These are phyloP conservation scores for Zygotorulaspora danielsina DNA, from an alignment of 805 yeast species.

Conservation along the genomic window DNA sequence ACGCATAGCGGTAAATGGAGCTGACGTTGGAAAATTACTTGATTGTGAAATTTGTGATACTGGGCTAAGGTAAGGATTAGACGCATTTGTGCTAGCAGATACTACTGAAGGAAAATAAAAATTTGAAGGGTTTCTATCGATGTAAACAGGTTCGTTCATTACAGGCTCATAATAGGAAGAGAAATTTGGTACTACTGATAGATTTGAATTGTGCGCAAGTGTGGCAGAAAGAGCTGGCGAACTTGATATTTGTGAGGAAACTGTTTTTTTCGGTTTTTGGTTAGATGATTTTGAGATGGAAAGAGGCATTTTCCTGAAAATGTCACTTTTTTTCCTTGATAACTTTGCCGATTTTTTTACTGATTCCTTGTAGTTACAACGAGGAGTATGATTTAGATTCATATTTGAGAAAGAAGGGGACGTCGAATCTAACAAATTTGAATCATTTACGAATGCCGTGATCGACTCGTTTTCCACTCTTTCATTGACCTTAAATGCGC, in stretches of 20 bases:
- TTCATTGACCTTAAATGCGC: background rate
- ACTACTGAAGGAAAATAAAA: background rate
- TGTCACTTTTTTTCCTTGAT: conserved; percentile 5
- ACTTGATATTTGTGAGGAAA: too few species aligned
- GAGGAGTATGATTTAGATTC: background rate
- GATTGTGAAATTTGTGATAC: conserved; percentile 4
- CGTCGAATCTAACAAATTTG: background rate
- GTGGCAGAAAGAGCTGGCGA: too few species aligned
- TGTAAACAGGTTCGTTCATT: too few species aligned
- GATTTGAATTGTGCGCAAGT: too few species aligned
- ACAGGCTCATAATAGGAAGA: too few species aligned
- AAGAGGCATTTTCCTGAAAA: conserved; percentile 6
- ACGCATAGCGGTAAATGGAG: conserved; percentile 1
- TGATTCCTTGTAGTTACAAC: background rate
- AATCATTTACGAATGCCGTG: background rate
- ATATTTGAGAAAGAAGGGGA: background rate
- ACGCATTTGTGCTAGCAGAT: background rate
- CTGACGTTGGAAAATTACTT: conserved; percentile 5
- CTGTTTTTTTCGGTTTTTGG: conserved; percentile 4
- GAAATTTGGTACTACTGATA: too few species aligned
- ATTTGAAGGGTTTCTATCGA: background rate
- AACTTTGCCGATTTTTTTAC: background rate
- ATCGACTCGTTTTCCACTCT: background rate
- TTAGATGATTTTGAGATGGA: conserved; percentile 1
- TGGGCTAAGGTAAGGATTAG: background rate